A percentile compares a stretch with the other conserved stretches of the same genome.
phyloP scores from a whole-genome alignment of 2,329 filamentous ascomycete species.

The Penicillium hordei region DNA sequence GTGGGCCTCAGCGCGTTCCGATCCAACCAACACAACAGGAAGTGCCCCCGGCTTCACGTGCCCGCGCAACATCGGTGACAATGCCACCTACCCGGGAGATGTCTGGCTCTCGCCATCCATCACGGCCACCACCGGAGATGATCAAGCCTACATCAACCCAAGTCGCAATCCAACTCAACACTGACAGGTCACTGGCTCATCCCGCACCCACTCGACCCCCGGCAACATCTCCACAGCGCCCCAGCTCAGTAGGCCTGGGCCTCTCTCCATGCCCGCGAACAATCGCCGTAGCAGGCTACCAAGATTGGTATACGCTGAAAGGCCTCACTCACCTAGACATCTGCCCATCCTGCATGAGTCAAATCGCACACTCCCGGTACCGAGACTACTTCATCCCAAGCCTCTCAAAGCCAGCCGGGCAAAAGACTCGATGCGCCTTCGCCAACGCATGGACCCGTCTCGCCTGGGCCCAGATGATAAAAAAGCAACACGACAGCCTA shows the following conservation, averaged over 20 bases:
- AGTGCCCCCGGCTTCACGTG: slow-evolving; percentile 1
- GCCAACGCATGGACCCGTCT: slow-evolving; percentile 79
- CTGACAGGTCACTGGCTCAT: slow-evolving; percentile 13
- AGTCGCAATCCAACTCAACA: neutral
- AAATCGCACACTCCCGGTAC: slow-evolving; percentile 70
- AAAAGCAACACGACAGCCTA: slow-evolving; percentile 65
- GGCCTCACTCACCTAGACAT: slow-evolving; percentile 72
- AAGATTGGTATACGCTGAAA: slow-evolving; percentile 79
- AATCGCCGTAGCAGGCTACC: slow-evolving; percentile 59
- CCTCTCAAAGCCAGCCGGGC: slow-evolving; percentile 57
- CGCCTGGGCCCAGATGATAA: slow-evolving; percentile 76
- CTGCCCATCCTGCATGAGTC: slow-evolving; percentile 75
- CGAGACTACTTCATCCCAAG: slow-evolving; percentile 64
- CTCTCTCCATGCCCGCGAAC: slow-evolving; percentile 71
- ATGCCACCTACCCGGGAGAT: slow-evolving; percentile 7
- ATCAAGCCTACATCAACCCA: neutral
- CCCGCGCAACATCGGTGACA: slow-evolving; percentile 14
- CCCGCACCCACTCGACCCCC: slow-evolving; percentile 4
- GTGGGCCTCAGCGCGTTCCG: slow-evolving; percentile 4
- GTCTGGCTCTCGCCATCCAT: slow-evolving; percentile 1
- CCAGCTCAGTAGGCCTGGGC: slow-evolving; percentile 23
- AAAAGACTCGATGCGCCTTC: slow-evolving; percentile 72
- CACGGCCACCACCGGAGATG: neutral
- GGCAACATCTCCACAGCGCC: slow-evolving; percentile 15
- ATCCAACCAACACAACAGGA: slow-evolving; percentile 7